Evolutionary conservation across 306 rosid genomes (phyloP).

Genomic region (Fragaria iinumae): DNA sequence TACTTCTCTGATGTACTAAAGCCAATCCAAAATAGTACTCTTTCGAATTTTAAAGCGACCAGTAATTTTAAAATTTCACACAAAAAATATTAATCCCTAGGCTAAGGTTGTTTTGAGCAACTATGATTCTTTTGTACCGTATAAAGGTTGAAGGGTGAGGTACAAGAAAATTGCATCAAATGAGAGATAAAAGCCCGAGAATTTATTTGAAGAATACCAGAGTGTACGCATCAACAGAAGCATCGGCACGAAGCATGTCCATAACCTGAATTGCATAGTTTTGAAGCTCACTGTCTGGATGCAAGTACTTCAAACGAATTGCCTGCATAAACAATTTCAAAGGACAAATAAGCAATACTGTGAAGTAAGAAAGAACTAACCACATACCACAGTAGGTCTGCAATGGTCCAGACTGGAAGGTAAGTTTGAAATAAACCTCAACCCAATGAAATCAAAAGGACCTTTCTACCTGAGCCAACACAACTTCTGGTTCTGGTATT

Average conservation of each 20-base stretch:
- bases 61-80: background rate
- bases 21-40: background rate
- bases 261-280: constrained; percentile 69
- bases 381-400: background rate
- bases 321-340: constrained; percentile 56
- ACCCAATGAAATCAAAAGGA: background rate
- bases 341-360: constrained; percentile 22
- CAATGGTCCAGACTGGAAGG: background rate
- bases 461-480: background rate
- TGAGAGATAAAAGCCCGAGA: constrained; percentile 11
- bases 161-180: background rate
- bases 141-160: constrained; percentile 1
- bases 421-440: background rate
- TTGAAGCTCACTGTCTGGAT: constrained; percentile 88
- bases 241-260: constrained; percentile 77
- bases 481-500: background rate
- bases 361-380: background rate
- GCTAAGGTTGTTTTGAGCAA: background rate
- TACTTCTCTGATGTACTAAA: background rate
- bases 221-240: constrained; percentile 75
- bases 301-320: constrained; percentile 73
- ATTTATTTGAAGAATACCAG: constrained; percentile 51
- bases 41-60: background rate
- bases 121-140: background rate
- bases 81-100: constrained; percentile 4